Base-by-base conservation (phyloP, 306 rosid genomes). In the Prunus mongolica region DNA sequence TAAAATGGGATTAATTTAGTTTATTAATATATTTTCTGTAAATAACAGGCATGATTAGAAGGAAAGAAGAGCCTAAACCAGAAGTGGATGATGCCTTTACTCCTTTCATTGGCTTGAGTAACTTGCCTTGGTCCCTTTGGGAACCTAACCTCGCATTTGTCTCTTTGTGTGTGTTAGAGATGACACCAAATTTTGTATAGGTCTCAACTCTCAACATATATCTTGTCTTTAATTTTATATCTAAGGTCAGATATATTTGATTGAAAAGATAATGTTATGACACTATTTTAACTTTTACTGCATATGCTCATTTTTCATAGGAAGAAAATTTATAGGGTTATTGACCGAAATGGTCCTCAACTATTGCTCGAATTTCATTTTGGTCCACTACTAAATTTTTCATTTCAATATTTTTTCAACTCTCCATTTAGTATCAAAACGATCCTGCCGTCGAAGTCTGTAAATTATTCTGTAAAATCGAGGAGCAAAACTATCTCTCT, bases 71-170 rank as follows among this genome's bases (percentile, higher is more conserved):
- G 78, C 82, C 72, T 1, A 76, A 57, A 69, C 65, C 68, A 71
- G 69, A 82, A 69, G 63, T 51, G 67, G 82, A 50, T 15, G 38
- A 24, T 49, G 69, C 47, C 63, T 67, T 67, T 51, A 12, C 69
- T 20, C 76, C 64, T 73, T 73, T 74, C 56, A 82, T 82, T 75
- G 75, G 77, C 82, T 77, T 80, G 83, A 78, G 76, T 38, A 25
- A 72, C 51, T 75, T 63, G 19, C 78, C 24, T 8, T 70, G 70
- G 63, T 78, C 58, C 74, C 77, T 74, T 67, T 20, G 76, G 87
- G 34, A 75, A 60, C 73, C 61, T 12, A 18, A 73, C 45, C 73
- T 27, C 72, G 45, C 75, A 52, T 58, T 75, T 75, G 54, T 71
- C 62, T 79, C 68, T 75, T 10, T 47, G 3, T 63, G 44, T 67